A percentile compares a stretch with the other conserved stretches of the same genome.
These are phyloP conservation scores for Trichoderma arundinaceum DNA, from an alignment of 2,329 filamentous ascomycete genomes.

Conservation along the genomic window DNA sequence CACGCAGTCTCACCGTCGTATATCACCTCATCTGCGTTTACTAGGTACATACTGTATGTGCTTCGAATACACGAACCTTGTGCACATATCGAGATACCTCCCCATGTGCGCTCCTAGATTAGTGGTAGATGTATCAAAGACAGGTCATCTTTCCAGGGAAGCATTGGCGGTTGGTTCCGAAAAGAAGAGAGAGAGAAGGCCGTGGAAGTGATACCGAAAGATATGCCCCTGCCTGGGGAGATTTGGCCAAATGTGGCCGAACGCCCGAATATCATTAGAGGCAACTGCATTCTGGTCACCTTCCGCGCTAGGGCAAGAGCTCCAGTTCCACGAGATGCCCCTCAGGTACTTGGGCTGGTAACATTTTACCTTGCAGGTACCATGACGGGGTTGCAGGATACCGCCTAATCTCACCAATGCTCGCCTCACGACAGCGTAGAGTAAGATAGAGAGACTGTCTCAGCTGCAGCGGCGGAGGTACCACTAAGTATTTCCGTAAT, in stretches of 20 bases:
- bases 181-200: background rate
- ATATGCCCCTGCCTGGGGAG: background rate
- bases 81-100: too few species aligned
- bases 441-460: background rate
- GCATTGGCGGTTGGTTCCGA: background rate
- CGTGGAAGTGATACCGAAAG: background rate
- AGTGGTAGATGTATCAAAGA: too few species aligned
- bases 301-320: constrained; percentile 21
- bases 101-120: background rate
- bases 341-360: background rate
- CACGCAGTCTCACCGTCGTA: too few species aligned
- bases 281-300: constrained; percentile 22
- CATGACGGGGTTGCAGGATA: background rate
- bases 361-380: constrained; percentile 4
- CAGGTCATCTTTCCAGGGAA: too few species aligned
- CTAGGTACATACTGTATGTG: too few species aligned
- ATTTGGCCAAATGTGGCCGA: constrained; percentile 9
- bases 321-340: constrained; percentile 1
- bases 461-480: background rate
- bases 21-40: too few species aligned
- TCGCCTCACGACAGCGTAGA: background rate
- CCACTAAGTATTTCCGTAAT: background rate
- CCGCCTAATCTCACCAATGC: background rate
- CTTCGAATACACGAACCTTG: too few species aligned
- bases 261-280: constrained; percentile 10